Base-by-base conservation (phyloP, 129 eudicot genomes). In the Chrysanthemum lavandulifolium region DNA sequence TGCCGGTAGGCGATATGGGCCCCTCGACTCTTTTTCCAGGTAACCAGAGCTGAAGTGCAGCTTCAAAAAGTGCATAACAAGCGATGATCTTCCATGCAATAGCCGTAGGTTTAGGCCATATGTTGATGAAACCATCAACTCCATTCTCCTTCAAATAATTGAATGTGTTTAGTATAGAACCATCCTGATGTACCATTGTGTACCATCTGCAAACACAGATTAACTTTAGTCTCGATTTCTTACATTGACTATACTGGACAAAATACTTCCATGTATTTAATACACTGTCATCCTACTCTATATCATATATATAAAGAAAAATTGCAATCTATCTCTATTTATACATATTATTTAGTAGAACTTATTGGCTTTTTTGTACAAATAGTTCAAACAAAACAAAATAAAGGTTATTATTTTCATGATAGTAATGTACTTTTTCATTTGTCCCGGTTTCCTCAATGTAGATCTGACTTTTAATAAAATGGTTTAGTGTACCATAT, bases 161-260 rank as follows among this genome's bases (percentile, higher is more conserved):
- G 51, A 64, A 86, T 27, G 97, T 90, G 69, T 84, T 79, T 47
- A 79, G 73, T 19, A 94, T 60, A 43, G 97, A 94, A 55, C 98
- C 98, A 77, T 94, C 96, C 64, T 91, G 97, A 83, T 94, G 94
- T 54, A 94, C 98, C 97, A 90, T 94, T 10, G 98, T 94, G 67
- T 94, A 94, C 98, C 98, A 94, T 86, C 98, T 94, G 92, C 74
- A 83, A 59, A 67, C 14, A 75, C 51, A 62, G 6, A 18, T 31
- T 36, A 58, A 72, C 54, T 43, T n/a, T 40, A 48, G 62, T 56
- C 33, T 52, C 63, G 16, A 40, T 53, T 57, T 65, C 43, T 71
- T 54, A n/a, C 9, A 70, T 29, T 16, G n/a, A 6, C 27, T 40
- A 0, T 40, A 40, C 0, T 7, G 47, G 47, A 40, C 47, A 2